A percentile compares a stretch with the other conserved stretches of the same genome.
Evolutionary conservation across 306 rosid species (phyloP).

Genomic region (Quercus suber): DNA sequence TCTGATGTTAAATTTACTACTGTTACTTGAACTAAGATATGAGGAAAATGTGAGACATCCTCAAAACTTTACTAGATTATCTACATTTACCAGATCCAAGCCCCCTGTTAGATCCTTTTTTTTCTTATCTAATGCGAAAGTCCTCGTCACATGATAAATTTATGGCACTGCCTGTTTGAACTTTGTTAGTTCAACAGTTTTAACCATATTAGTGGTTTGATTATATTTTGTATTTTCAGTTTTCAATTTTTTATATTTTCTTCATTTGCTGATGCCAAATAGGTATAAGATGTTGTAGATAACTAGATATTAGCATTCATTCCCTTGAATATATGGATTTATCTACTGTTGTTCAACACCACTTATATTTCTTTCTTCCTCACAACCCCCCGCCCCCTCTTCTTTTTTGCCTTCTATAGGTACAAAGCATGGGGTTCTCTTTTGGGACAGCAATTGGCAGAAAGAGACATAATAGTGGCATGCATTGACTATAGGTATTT

Average conservation of each 20-base stretch:
- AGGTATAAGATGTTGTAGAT: background rate
- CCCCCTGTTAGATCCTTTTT: background rate
- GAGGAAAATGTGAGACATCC: background rate
- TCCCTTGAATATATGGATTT: conserved; percentile 2
- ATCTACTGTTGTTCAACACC: conserved; percentile 12
- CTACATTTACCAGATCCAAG: background rate
- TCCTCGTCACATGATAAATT: background rate
- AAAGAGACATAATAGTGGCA: conserved; percentile 88
- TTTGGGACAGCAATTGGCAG: conserved; percentile 82
- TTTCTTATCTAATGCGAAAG: background rate
- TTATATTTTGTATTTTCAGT: too few species aligned
- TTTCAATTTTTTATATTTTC: background rate
- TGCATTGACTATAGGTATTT: conserved; percentile 88
- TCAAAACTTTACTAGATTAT: background rate
- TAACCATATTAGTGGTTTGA: background rate
- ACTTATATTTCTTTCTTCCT: conserved; percentile 18
- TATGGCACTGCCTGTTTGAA: background rate
- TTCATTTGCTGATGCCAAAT: background rate
- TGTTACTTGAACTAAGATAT: background rate
- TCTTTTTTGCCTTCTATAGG: conserved; percentile 45
- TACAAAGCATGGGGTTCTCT: conserved; percentile 98
- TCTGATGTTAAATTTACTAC: background rate
- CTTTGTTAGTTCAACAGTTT: background rate
- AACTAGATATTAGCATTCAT: background rate
- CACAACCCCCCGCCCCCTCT: rapidly evolving